phyloP scores from a whole-genome alignment of 192 early-diverging fungal genomes.

The Entomortierella chlamydospora region DNA sequence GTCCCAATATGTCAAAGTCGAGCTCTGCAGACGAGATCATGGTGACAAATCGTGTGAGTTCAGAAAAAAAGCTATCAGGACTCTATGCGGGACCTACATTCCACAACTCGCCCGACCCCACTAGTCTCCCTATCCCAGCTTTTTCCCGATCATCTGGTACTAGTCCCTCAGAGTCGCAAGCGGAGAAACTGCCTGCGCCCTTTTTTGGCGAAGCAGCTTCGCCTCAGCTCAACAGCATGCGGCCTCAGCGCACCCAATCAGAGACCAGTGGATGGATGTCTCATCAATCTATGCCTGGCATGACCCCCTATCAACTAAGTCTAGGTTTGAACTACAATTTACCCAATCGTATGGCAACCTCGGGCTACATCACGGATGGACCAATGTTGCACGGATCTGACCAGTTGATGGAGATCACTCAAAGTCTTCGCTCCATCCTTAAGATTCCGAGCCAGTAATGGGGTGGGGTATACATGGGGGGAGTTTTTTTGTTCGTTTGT shows the following conservation, averaged over 20 bases:
- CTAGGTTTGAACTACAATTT: constrained; percentile 20
- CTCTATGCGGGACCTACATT: constrained; percentile 68
- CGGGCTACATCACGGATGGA: constrained; percentile 32
- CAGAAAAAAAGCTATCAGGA: constrained; percentile 17
- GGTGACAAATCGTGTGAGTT: constrained; percentile 17
- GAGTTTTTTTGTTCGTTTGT: constrained; percentile 13
- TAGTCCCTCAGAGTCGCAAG: neutral
- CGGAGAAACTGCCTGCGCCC: constrained; percentile 8
- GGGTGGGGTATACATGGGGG: neutral
- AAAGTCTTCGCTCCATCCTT: constrained; percentile 57
- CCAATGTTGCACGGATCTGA: constrained; percentile 7
- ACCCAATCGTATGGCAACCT: constrained; percentile 55
- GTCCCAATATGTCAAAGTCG: constrained; percentile 16
- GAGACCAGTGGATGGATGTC: constrained; percentile 24
- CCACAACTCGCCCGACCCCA: constrained; percentile 66
- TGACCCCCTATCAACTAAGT: neutral
- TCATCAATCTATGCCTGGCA: constrained; percentile 27
- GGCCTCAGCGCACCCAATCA: constrained; percentile 24
- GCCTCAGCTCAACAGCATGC: constrained; percentile 36
- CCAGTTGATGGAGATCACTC: constrained; percentile 58
- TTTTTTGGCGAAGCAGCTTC: constrained; percentile 37
- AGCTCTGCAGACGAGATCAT: constrained; percentile 26
- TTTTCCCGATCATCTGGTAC: constrained; percentile 24
- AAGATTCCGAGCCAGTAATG: constrained; percentile 58
- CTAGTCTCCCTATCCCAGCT: constrained; percentile 63